Conservation (phyloP, 2,329 filamentous ascomycete species). For the Arthrinium puccinioides region DNA sequence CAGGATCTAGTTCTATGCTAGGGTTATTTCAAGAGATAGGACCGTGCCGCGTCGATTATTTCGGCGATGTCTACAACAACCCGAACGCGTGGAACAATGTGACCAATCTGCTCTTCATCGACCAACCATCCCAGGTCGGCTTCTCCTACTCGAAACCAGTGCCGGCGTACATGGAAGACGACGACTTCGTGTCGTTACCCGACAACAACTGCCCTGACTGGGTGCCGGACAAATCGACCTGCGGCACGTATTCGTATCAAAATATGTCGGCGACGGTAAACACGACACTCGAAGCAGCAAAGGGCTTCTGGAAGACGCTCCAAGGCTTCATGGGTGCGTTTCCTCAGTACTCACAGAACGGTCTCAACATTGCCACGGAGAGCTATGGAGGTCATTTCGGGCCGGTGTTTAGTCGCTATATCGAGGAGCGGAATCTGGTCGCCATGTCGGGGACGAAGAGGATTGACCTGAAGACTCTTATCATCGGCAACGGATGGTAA, state of each 20-base stretch:
- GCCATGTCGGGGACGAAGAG: constrained; percentile 33
- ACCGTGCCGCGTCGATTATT: constrained; percentile 31
- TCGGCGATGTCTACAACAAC: constrained; percentile 40
- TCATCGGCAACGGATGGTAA: constrained; percentile 49
- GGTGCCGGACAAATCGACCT: constrained; percentile 28
- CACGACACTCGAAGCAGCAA: constrained; percentile 43
- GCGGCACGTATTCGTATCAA: constrained; percentile 48
- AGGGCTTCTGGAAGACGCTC: constrained; percentile 53
- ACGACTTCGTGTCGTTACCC: constrained; percentile 33
- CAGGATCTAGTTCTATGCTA: constrained; percentile 44
- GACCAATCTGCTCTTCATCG: constrained; percentile 54
- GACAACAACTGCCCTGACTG: constrained; percentile 42
- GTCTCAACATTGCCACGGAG: constrained; percentile 49
- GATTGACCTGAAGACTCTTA: constrained; percentile 40
- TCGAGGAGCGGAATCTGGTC: constrained; percentile 36
- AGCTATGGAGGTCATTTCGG: constrained; percentile 53
- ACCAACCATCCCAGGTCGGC: constrained; percentile 52
- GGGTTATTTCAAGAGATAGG: constrained; percentile 43
- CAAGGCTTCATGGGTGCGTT: constrained; percentile 59
- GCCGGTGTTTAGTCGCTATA: constrained; percentile 45
- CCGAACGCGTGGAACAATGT: constrained; percentile 53
- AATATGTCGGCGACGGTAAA: constrained; percentile 44
- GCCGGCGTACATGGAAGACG: constrained; percentile 16
- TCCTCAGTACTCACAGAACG: constrained; percentile 38
- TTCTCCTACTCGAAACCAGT: constrained; percentile 39